Evolutionary conservation across 169 alveolate species (phyloP).

Genomic region (Plasmodium relictum): DNA sequence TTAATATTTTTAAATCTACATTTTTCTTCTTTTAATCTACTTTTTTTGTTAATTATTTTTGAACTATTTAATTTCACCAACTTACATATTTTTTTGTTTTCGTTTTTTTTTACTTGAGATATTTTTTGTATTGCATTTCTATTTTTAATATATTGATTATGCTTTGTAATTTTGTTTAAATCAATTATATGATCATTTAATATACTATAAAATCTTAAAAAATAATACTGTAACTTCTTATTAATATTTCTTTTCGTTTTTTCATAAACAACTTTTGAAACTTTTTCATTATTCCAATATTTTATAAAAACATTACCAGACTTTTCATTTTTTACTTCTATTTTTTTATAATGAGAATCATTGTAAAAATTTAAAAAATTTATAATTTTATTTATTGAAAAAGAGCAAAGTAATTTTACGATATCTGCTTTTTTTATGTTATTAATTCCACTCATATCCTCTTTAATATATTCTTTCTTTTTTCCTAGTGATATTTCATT

Average conservation of each 20-base stretch:
- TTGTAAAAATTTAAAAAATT: conserved; percentile 21
- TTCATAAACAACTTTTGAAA: conserved; percentile 1
- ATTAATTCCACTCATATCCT: neutral
- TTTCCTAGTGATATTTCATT: neutral
- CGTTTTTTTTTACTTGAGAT: neutral
- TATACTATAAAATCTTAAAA: neutral
- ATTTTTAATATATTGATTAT: neutral
- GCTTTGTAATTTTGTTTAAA: neutral
- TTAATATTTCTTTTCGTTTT: conserved; percentile 12
- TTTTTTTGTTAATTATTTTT: neutral
- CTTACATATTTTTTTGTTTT: neutral
- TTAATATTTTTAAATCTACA: neutral
- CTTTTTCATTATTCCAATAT: conserved; percentile 53
- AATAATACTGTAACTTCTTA: conserved; percentile 6
- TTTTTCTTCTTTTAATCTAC: neutral
- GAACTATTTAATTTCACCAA: neutral
- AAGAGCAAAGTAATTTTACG: conserved; percentile 17
- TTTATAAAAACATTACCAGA: conserved; percentile 31
- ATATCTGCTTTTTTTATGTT: neutral
- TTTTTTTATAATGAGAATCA: neutral
- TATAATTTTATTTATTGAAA: conserved; percentile 14
- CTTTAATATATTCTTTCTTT: neutral
- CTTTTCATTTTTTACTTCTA: conserved; percentile 2
- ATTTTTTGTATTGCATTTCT: neutral
- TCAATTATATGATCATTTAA: neutral